A percentile compares a stretch with the other conserved stretches of the same genome.
Conservation (phyloP, 805 yeast genomes). For the Saccharomyces jurei region DNA sequence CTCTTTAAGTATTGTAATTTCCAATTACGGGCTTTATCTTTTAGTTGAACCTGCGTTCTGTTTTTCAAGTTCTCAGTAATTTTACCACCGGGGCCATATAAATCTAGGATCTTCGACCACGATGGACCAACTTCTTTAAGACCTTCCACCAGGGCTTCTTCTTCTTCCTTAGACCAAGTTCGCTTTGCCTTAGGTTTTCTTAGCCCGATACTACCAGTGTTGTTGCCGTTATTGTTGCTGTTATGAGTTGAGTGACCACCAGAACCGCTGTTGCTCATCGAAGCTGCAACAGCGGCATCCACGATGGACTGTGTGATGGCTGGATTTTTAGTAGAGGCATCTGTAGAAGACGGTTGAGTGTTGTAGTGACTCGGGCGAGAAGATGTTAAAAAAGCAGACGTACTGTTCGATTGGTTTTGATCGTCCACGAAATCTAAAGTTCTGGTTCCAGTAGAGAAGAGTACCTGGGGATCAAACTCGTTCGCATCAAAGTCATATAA, state of each 20-base stretch:
- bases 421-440: background rate
- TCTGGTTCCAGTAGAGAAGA: conserved; percentile 17
- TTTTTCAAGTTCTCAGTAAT: conserved; percentile 76
- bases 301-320: conserved; percentile 12
- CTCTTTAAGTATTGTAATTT: conserved; percentile 76
- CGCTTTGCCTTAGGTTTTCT: conserved; percentile 27
- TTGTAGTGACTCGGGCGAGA: background rate
- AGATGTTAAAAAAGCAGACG: conserved; percentile 1
- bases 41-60: conserved; percentile 83
- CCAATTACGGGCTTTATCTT: conserved; percentile 95
- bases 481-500: conserved; percentile 16
- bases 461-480: conserved; percentile 20
- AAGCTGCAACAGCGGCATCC: conserved; percentile 20
- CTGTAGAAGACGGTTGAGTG: background rate
- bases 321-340: background rate
- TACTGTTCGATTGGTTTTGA: background rate
- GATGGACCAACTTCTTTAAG: conserved; percentile 77
- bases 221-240: background rate
- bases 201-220: conserved; percentile 2
- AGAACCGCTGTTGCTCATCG: conserved; percentile 10
- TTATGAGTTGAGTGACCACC: background rate
- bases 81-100: conserved; percentile 92
- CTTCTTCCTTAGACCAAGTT: conserved; percentile 81
- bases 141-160: conserved; percentile 73
- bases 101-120: conserved; percentile 84